Evolutionary conservation across 2,329 filamentous ascomycete species (phyloP).

Genomic region (Claviceps sp.): DNA sequence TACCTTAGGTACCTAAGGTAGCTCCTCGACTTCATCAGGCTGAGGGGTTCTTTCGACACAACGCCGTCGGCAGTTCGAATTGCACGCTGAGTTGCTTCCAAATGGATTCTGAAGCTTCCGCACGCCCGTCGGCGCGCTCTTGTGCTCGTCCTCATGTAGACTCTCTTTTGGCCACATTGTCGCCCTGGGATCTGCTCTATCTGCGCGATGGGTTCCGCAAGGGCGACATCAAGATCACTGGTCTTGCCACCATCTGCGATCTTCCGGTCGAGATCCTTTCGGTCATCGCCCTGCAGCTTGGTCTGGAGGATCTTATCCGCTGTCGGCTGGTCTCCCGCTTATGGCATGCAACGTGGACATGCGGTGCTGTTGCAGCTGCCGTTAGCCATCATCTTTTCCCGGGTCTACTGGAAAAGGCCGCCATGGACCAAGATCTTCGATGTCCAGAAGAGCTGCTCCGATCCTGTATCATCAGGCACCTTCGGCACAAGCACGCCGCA

Average conservation of each 20-base stretch:
- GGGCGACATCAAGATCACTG: slow-evolving; percentile 8
- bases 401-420: slow-evolving; percentile 11
- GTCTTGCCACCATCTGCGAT: slow-evolving; percentile 13
- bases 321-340: slow-evolving; percentile 14
- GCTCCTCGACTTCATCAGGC: too few relatives aligned
- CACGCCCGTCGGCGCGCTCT: not conserved
- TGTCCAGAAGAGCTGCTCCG: not conserved
- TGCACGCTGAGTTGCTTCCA: not conserved
- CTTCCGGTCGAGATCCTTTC: slow-evolving; percentile 17
- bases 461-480: slow-evolving; percentile 1
- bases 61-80: not conserved
- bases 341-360: slow-evolving; percentile 15
- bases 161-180: slow-evolving; percentile 12
- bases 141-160: slow-evolving; percentile 9
- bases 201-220: slow-evolving; percentile 11
- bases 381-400: slow-evolving; percentile 16
- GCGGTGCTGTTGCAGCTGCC: slow-evolving; percentile 8
- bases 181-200: slow-evolving; percentile 16
- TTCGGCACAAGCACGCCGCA: slow-evolving; percentile 7
- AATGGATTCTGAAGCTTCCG: not conserved
- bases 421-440: not conserved
- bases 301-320: slow-evolving; percentile 12
- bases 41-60: not conserved
- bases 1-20: too few relatives aligned
- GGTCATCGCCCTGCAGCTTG: slow-evolving; percentile 11